Evolutionary conservation across 805 yeast species (phyloP).

Genomic region (Phaffomyces antillensis): DNA sequence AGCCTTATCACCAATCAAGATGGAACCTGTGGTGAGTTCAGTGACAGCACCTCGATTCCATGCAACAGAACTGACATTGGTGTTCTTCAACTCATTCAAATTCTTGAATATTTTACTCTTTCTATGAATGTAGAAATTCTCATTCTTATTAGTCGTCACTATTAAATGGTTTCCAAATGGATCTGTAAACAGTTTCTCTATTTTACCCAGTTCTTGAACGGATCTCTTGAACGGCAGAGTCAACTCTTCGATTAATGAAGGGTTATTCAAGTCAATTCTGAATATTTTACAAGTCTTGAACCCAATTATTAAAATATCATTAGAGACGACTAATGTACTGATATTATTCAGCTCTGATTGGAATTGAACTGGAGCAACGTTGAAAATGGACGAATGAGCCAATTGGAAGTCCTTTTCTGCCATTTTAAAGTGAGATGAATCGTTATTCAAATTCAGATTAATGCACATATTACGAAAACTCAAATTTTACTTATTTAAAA

Average conservation of each 20-base stretch:
- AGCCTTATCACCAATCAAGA: slow-evolving; percentile 41
- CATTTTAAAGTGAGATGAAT: too few relatives aligned
- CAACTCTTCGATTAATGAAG: slow-evolving; percentile 47
- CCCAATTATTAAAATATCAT: slow-evolving; percentile 50
- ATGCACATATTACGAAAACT: too few relatives aligned
- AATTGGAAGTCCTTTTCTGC: neutral
- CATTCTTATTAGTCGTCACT: slow-evolving; percentile 38
- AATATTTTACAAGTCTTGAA: slow-evolving; percentile 46
- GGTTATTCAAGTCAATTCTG: slow-evolving; percentile 59
- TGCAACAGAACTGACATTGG: slow-evolving; percentile 34
- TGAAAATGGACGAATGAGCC: slow-evolving; percentile 12
- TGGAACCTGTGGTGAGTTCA: slow-evolving; percentile 34
- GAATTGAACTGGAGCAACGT: slow-evolving; percentile 40
- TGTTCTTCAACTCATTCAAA: slow-evolving; percentile 40
- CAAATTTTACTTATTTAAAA: too few relatives aligned
- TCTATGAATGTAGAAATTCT: slow-evolving; percentile 42
- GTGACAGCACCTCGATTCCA: slow-evolving; percentile 33
- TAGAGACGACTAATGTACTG: slow-evolving; percentile 43
- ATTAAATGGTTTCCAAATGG: slow-evolving; percentile 46
- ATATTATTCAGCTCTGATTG: slow-evolving; percentile 42
- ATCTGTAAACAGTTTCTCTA: slow-evolving; percentile 38
- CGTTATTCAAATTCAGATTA: too few relatives aligned
- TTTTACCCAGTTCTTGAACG: slow-evolving; percentile 21
- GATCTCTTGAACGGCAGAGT: slow-evolving; percentile 26
- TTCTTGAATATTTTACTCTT: slow-evolving; percentile 33